Evolutionary conservation across 805 yeast species (phyloP), one percentile per base, ranked within the genome.

Genomic region (Maudiozyma barnettii): DNA sequence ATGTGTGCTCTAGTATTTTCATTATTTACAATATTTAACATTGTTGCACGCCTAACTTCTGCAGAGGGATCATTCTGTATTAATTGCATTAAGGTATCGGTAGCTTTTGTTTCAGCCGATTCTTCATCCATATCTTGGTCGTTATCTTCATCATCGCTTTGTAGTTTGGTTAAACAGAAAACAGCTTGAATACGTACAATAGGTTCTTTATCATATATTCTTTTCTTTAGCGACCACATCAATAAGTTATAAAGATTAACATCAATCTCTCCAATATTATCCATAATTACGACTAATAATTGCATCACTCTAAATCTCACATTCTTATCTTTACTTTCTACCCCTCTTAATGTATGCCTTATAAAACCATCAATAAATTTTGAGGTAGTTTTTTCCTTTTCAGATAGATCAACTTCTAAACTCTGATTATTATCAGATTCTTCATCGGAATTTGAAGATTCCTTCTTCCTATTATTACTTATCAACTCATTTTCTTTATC

Each of bases 41-140:
- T 66, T 0, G 91, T 91, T 0, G 95, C 89, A 50, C 95, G 73
- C 54, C 98, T 74, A 1, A 90, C 96, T 51, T 93, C 98, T 0
- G 96, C 81, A 56, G 83, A 82, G 2, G 86, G 76, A 65, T 91
- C 99, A 58, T 82, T 77, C 56, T 79, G 82, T 55, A 87, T 70
- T 0, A 81, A 73, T n/a, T 63, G 62, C 45, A 76, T 56, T 33
- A 79, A 65, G 38, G 68, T 69, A 40, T 71, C 68, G 2, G 77
- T 71, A 6, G 79, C 78, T 49, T 71, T 71, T 48, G 73, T 72
- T 31, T 63, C 69, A 45, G 68, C 65, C 40, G 62, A 68, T 47
- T 61, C 58, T 44, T 61, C 58, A 44, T 56, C 55, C 16, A 41
- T 51, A 14, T 68, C 68, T 5, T 46, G 38, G 14, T 22, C 23